Percentiles rank a stretch among this genome's conserved stretches.
These are phyloP conservation scores for Polysphondylium violaceum DNA, from an alignment of 78 protist species.

Conservation along the genomic window DNA sequence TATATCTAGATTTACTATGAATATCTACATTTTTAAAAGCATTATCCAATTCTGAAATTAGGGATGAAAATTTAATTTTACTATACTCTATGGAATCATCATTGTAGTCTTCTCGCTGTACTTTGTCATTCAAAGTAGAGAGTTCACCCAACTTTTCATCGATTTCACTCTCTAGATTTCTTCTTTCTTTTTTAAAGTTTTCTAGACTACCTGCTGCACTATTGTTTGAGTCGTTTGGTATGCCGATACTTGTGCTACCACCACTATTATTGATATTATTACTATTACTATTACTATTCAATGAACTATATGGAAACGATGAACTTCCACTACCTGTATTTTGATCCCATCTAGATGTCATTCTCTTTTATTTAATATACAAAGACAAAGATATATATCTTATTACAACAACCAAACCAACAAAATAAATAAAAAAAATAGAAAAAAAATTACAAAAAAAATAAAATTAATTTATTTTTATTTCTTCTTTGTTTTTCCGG, in stretches of 20 bases:
- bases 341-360: slow-evolving; percentile 66
- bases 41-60: slow-evolving; percentile 43
- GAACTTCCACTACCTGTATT: not conserved
- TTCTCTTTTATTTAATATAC: slow-evolving; percentile 1
- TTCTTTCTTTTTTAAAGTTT: slow-evolving; percentile 51
- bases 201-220: slow-evolving; percentile 15
- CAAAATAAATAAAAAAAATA: too few species aligned
- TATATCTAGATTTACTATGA: not conserved
- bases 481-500: too few species aligned
- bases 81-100: slow-evolving; percentile 15
- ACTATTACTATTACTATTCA: too few species aligned
- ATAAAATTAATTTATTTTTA: too few species aligned
- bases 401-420: too few species aligned
- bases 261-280: slow-evolving; percentile 8
- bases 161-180: slow-evolving; percentile 42
- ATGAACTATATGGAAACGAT: not conserved
- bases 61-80: slow-evolving; percentile 37
- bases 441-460: too few species aligned
- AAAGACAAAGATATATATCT: too few species aligned
- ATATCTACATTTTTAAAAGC: slow-evolving; percentile 53
- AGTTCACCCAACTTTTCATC: slow-evolving; percentile 40
- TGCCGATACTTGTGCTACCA: not conserved
- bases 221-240: not conserved
- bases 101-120: slow-evolving; percentile 13
- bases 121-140: slow-evolving; percentile 51